Evolutionary conservation across 306 rosid genomes (phyloP).

Genomic region (Castanospermum australe): DNA sequence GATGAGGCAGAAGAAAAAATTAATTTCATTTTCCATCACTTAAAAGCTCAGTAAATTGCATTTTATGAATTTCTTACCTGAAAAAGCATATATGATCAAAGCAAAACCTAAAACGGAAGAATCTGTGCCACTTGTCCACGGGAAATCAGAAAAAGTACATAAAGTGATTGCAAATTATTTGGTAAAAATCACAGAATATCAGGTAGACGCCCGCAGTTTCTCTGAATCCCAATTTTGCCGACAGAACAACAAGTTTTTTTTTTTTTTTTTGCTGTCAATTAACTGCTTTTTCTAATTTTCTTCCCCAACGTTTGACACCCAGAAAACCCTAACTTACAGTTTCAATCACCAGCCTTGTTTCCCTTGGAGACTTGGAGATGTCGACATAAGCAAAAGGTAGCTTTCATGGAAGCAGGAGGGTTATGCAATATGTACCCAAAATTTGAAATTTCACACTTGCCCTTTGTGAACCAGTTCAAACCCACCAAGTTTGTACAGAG

Average conservation of each 20-base stretch:
- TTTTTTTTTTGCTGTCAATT: background rate
- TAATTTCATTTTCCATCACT: background rate
- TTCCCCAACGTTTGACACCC: background rate
- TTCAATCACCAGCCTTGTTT: background rate
- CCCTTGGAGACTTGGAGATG: background rate
- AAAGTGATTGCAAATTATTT: constrained; percentile 8
- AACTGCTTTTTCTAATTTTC: background rate
- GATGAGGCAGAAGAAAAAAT: background rate
- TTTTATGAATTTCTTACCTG: constrained; percentile 40
- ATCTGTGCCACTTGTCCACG: constrained; percentile 29
- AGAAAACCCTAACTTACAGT: background rate
- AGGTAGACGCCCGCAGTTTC: background rate
- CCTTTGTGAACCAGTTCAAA: constrained; percentile 9
- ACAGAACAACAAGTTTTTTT: background rate
- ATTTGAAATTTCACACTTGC: constrained; percentile 5
- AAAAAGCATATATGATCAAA: constrained; percentile 35
- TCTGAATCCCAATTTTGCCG: constrained; percentile 28
- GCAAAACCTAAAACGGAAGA: constrained; percentile 18
- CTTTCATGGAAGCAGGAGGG: constrained; percentile 11
- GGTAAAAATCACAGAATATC: constrained; percentile 13
- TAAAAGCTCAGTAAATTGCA: background rate
- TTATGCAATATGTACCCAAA: background rate
- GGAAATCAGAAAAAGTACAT: constrained; percentile 13
- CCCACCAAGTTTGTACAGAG: background rate
- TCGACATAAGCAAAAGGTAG: constrained; percentile 17